Percentiles rank a stretch among this genome's conserved stretches.
Evolutionary conservation across 345 rosid species (phyloP).

Genomic region (Odontarrhena argentea): DNA sequence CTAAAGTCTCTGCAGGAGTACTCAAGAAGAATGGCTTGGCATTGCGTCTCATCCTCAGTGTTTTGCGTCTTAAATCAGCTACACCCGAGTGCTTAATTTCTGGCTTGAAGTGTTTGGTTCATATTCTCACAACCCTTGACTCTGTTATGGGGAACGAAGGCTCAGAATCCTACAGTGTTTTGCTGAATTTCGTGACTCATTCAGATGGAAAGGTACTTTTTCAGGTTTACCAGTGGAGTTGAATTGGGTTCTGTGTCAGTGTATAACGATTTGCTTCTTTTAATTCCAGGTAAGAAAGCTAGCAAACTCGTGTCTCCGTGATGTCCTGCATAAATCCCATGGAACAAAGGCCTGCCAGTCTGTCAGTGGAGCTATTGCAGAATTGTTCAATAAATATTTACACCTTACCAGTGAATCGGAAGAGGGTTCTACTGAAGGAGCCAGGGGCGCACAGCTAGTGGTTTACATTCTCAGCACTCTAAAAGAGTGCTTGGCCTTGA

Average conservation of each 20-base stretch:
- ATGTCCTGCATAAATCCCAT: constrained; percentile 57
- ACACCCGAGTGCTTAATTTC: constrained; percentile 49
- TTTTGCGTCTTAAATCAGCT: constrained; percentile 48
- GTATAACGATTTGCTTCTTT: constrained; percentile 15
- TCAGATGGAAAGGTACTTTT: constrained; percentile 61
- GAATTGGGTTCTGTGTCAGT: not conserved
- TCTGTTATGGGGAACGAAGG: constrained; percentile 52
- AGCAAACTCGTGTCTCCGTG: constrained; percentile 60
- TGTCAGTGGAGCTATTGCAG: constrained; percentile 76
- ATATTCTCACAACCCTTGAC: constrained; percentile 53
- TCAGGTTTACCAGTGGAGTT: not conserved
- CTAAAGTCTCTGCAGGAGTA: constrained; percentile 52
- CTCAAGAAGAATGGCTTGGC: constrained; percentile 58
- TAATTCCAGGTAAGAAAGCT: constrained; percentile 72
- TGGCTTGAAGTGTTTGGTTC: constrained; percentile 68
- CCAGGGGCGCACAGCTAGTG: constrained; percentile 79
- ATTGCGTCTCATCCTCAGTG: constrained; percentile 47
- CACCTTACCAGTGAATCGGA: constrained; percentile 72
- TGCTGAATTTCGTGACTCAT: constrained; percentile 54
- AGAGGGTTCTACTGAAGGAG: constrained; percentile 49
- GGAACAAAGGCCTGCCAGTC: constrained; percentile 52
- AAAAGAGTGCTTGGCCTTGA: constrained; percentile 75
- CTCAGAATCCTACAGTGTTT: constrained; percentile 48
- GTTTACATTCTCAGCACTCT: constrained; percentile 65
- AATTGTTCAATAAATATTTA: constrained; percentile 64